Conservation (phyloP, 306 rosid species). For the Quercus suber region DNA sequence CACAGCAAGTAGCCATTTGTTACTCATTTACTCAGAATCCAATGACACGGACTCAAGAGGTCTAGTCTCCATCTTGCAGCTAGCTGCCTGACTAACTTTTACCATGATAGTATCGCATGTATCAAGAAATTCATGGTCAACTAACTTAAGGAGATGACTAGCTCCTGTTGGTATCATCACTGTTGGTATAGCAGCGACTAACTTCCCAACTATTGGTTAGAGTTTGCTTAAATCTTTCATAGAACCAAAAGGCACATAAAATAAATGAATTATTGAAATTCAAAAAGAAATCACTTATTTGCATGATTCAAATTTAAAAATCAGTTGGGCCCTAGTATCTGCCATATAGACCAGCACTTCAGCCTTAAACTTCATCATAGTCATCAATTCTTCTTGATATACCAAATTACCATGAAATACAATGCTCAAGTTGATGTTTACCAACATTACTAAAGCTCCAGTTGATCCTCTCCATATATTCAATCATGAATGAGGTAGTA, state of each 20-base stretch:
- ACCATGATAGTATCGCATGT: too few relatives aligned
- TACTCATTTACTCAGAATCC: constrained; percentile 79
- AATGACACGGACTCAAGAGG: constrained; percentile 66
- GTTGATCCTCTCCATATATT: not conserved
- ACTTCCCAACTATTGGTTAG: not conserved
- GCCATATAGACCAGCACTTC: not conserved
- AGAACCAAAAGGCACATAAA: too few relatives aligned
- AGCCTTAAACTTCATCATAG: not conserved
- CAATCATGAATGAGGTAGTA: constrained; percentile 4
- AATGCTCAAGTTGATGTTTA: not conserved
- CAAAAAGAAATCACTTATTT: not conserved
- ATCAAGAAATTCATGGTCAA: too few relatives aligned
- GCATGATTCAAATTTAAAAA: not conserved
- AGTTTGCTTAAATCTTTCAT: not conserved
- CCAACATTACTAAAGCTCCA: too few relatives aligned
- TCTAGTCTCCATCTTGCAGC: not conserved
- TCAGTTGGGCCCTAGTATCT: not conserved
- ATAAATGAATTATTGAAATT: too few relatives aligned
- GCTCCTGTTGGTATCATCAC: too few relatives aligned
- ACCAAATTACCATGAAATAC: constrained; percentile 2
- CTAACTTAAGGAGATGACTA: too few relatives aligned
- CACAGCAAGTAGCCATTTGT: constrained; percentile 74
- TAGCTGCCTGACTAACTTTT: too few relatives aligned
- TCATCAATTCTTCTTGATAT: not conserved
- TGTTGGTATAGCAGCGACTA: too few relatives aligned